Evolutionary conservation across 768 basidiomycete genomes (phyloP).

Genomic region (Tulasnella sp.): DNA sequence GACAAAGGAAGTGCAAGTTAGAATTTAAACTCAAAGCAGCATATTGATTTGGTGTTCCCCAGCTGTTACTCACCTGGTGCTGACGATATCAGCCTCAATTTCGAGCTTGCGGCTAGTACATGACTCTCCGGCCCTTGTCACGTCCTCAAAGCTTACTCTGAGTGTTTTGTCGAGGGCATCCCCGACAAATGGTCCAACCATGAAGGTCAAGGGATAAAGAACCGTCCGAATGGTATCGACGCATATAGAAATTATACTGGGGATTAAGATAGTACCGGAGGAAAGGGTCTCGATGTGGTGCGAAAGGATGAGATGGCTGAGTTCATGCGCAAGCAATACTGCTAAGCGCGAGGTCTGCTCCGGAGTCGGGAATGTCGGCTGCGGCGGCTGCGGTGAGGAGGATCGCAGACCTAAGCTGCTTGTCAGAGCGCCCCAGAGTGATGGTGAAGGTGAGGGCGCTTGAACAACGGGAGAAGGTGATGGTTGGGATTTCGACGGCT

Average conservation of each 20-base stretch:
- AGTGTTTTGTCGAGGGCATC: conserved; percentile 49
- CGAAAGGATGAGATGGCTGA: conserved; percentile 78
- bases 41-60: too few relatives aligned
- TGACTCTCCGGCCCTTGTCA: conserved; percentile 54
- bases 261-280: conserved; percentile 67
- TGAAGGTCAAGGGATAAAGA: conserved; percentile 54
- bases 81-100: conserved; percentile 85
- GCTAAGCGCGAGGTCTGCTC: conserved; percentile 84
- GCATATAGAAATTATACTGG: conserved; percentile 61
- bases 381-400: conserved; percentile 24
- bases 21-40: too few relatives aligned
- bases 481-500: conserved; percentile 13
- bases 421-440: conserved; percentile 34
- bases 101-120: conserved; percentile 78
- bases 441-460: conserved; percentile 6
- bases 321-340: conserved; percentile 83
- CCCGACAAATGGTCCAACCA: conserved; percentile 84
- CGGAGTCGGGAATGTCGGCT: conserved; percentile 43
- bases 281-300: conserved; percentile 91
- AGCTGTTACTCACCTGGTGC: conserved; percentile 56
- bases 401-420: conserved; percentile 35
- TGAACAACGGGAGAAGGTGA: not conserved
- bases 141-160: conserved; percentile 35
- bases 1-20: not conserved
- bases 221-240: conserved; percentile 66